Conservation (phyloP, 2,329 filamentous ascomycete species). For the Saccharata proteae region DNA sequence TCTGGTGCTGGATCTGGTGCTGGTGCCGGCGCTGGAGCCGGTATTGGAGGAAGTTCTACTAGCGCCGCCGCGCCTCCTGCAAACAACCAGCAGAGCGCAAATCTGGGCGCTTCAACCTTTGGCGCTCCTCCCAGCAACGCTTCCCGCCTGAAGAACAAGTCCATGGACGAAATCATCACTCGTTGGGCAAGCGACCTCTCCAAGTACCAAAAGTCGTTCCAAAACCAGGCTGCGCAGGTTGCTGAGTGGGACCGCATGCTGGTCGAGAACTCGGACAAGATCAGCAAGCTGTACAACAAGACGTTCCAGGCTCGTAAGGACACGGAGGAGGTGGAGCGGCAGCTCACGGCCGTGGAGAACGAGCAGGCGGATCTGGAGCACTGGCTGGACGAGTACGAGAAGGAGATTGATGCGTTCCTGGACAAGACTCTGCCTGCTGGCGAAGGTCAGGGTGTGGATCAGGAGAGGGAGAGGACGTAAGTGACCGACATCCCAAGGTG, state of each 20-base stretch:
- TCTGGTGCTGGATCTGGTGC: constrained; percentile 13
- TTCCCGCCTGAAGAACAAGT: constrained; percentile 91
- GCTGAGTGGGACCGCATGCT: constrained; percentile 84
- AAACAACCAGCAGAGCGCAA: constrained; percentile 16
- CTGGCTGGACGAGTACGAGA: constrained; percentile 85
- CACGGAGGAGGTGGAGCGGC: constrained; percentile 85
- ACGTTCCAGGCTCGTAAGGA: constrained; percentile 91
- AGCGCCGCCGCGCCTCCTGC: too few species aligned
- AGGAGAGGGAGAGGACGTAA: constrained; percentile 85
- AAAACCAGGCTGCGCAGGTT: constrained; percentile 75
- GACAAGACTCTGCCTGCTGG: constrained; percentile 45
- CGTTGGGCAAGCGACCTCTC: constrained; percentile 91
- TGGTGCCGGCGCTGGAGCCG: constrained; percentile 11
- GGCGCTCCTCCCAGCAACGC: constrained; percentile 69
- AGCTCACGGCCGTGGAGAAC: constrained; percentile 77
- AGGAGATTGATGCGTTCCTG: constrained; percentile 82
- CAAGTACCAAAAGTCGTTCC: constrained; percentile 95
- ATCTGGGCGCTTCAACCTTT: constrained; percentile 59
- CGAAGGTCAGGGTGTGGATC: constrained; percentile 63
- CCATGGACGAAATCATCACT: constrained; percentile 97
- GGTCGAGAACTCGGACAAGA: constrained; percentile 89
- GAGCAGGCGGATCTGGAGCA: constrained; percentile 83
- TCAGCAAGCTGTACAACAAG: constrained; percentile 81
- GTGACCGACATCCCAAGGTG: too few species aligned
- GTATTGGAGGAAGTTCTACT: constrained; percentile 14